phyloP scores from a whole-genome alignment of 108 stramenopile genomes.

The Cyclostephanos tholiformis region DNA sequence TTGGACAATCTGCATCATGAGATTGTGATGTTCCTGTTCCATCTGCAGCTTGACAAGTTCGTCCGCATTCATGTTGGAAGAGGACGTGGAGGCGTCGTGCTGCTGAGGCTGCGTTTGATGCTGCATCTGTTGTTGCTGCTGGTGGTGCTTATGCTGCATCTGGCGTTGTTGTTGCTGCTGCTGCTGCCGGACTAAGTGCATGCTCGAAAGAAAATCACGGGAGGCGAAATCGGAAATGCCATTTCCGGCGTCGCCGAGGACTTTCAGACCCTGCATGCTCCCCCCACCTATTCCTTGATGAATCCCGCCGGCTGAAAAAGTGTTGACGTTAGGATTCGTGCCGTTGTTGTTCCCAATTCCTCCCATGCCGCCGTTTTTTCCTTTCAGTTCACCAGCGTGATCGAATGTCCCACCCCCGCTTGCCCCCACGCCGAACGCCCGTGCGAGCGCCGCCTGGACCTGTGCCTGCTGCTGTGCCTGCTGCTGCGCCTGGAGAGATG shows the following conservation, averaged over 20 bases:
- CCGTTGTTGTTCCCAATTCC: neutral
- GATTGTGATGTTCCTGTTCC: constrained; percentile 21
- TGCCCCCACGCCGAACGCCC: neutral
- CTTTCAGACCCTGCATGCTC: neutral
- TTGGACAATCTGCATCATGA: constrained; percentile 17
- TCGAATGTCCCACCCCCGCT: constrained; percentile 3
- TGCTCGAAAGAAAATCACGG: constrained; percentile 24
- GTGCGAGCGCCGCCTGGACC: constrained; percentile 3
- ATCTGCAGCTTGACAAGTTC: constrained; percentile 29
- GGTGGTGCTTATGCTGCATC: neutral
- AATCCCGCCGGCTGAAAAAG: neutral
- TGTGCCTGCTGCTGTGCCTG: constrained; percentile 42
- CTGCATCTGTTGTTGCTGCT: too few species aligned
- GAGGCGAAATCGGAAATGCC: constrained; percentile 3
- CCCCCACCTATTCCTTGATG: neutral
- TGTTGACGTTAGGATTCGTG: neutral
- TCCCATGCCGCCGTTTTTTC: neutral
- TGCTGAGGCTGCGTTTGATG: neutral
- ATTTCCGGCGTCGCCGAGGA: neutral
- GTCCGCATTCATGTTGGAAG: constrained; percentile 2
- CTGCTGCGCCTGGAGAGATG: constrained; percentile 41
- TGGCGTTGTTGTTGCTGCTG: constrained; percentile 12
- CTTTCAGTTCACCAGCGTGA: too few species aligned
- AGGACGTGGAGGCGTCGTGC: neutral
- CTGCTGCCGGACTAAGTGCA: constrained; percentile 29